Conservation (phyloP, 345 rosid genomes). For the Raphanus sativus region DNA sequence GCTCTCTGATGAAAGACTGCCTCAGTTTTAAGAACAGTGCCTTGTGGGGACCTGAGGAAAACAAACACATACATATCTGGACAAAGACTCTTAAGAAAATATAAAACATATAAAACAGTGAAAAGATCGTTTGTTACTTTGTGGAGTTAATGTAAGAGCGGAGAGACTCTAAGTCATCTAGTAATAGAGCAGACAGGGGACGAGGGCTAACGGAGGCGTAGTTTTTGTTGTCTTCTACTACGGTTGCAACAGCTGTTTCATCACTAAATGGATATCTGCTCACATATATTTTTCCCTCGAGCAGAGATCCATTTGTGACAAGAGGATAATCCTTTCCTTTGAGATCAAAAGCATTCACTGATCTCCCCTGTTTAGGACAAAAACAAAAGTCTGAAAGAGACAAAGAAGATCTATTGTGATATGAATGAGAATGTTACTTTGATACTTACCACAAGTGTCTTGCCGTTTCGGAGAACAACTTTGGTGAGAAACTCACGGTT, state of each 20-base stretch:
- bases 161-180: not conserved
- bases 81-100: not conserved
- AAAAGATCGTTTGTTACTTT: slow-evolving; percentile 32
- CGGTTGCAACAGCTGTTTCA: slow-evolving; percentile 19
- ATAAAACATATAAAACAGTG: not conserved
- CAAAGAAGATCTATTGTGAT: not conserved
- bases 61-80: not conserved
- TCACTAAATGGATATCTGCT: fast-evolving
- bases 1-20: slow-evolving; percentile 16
- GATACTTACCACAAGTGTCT: slow-evolving; percentile 42
- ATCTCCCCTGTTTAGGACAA: slow-evolving; percentile 34
- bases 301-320: not conserved
- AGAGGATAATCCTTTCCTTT: slow-evolving; percentile 38
- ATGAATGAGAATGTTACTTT: not conserved
- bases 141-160: slow-evolving; percentile 37
- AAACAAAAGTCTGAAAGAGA: not conserved
- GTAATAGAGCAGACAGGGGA: slow-evolving; percentile 10
- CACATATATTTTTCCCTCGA: slow-evolving; percentile 40
- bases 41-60: slow-evolving; percentile 27
- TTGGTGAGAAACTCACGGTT: slow-evolving; percentile 44
- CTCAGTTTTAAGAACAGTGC: slow-evolving; percentile 30
- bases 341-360: slow-evolving; percentile 39
- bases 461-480: slow-evolving; percentile 45
- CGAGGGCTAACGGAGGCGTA: slow-evolving; percentile 1
- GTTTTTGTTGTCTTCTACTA: not conserved